Percentiles rank a stretch among this genome's conserved stretches.
Evolutionary conservation across 2,329 filamentous ascomycete genomes (phyloP).

Genomic region (Cladosporium sp.): DNA sequence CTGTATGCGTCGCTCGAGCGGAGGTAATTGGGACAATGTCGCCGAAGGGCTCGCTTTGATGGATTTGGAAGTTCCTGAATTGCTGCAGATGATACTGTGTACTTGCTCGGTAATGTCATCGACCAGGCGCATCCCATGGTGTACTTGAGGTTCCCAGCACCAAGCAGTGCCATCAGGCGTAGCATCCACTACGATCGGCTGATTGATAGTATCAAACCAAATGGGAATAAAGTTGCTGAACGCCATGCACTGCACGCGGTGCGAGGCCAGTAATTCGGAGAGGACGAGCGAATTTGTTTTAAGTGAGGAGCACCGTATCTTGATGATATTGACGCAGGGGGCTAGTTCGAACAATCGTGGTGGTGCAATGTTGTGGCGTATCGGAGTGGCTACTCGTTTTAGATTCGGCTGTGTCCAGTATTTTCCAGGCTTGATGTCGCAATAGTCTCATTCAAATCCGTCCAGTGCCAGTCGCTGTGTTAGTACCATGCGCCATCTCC

Average conservation of each 20-base stretch:
- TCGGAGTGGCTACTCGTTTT: background rate
- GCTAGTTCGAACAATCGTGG: background rate
- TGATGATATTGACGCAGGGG: background rate
- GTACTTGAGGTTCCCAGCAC: background rate
- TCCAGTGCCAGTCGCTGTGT: background rate
- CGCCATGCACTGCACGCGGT: background rate
- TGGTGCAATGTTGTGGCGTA: background rate
- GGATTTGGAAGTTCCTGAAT: background rate
- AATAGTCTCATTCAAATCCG: background rate
- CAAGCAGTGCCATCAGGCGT: background rate
- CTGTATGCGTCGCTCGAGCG: background rate
- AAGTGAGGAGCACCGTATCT: background rate
- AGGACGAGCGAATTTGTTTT: background rate
- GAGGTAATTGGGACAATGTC: background rate
- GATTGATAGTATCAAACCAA: background rate
- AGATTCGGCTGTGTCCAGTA: background rate
- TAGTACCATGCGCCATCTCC: background rate
- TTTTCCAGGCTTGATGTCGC: background rate
- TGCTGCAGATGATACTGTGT: background rate
- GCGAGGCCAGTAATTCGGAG: background rate
- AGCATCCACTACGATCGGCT: background rate
- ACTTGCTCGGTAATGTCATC: background rate
- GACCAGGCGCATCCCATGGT: background rate
- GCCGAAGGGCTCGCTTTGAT: background rate
- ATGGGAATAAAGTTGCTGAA: background rate